Conservation (phyloP, 345 rosid genomes). For the Citrus inodora region DNA sequence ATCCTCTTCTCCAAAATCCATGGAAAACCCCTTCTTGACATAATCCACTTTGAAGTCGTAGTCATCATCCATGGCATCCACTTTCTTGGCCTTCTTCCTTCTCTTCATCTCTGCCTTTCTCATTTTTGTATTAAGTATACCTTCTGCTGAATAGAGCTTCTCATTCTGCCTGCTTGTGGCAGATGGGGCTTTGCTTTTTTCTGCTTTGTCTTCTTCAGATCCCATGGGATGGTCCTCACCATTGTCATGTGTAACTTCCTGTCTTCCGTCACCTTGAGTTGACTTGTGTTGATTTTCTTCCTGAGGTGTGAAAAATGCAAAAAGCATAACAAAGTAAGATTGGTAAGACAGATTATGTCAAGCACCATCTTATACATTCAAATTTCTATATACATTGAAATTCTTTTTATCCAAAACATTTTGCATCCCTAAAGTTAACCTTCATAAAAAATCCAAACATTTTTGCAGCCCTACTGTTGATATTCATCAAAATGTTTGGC, state of each 20-base stretch:
- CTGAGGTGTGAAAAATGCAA: slow-evolving; percentile 22
- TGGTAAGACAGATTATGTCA: neutral
- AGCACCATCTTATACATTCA: neutral
- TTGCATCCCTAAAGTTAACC: neutral
- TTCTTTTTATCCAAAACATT: neutral
- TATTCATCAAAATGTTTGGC: neutral
- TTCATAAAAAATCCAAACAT: neutral
- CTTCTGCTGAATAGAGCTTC: slow-evolving; percentile 64
- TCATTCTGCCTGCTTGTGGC: slow-evolving; percentile 54
- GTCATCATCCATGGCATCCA: slow-evolving; percentile 59
- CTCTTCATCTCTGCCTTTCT: slow-evolving; percentile 76
- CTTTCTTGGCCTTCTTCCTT: slow-evolving; percentile 60
- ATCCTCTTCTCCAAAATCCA: slow-evolving; percentile 42
- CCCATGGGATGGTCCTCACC: slow-evolving; percentile 46
- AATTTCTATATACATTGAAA: neutral
- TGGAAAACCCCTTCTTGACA: slow-evolving; percentile 37
- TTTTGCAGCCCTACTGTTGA: neutral
- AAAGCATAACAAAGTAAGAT: neutral
- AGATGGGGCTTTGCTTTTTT: slow-evolving; percentile 35
- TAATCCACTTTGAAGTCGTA: slow-evolving; percentile 83
- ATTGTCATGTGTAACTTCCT: slow-evolving; percentile 20
- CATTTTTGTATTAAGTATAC: slow-evolving; percentile 65
- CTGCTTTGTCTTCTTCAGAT: slow-evolving; percentile 30
- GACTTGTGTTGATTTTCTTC: slow-evolving; percentile 34
- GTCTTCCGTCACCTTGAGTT: slow-evolving; percentile 16